Evolutionary conservation across 176 grass and related monocot genomes (phyloP).

Genomic region (Ananas comosus): DNA sequence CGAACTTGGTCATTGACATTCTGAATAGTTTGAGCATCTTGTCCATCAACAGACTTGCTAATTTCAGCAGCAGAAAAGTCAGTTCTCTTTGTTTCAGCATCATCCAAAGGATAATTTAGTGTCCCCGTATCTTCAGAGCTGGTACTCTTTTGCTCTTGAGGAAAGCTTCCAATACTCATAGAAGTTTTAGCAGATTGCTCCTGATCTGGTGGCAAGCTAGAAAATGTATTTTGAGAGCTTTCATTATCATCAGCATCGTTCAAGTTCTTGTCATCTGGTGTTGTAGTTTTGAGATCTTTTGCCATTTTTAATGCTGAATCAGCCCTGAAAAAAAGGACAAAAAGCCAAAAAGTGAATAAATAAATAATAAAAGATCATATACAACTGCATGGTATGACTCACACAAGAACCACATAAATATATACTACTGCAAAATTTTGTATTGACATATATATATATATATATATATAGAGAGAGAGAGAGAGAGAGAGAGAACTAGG

Average conservation of each 20-base stretch:
- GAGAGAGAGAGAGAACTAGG: too few relatives aligned
- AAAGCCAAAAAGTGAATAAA: conserved; percentile 24
- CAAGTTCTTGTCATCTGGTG: conserved; percentile 54
- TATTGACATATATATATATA: too few relatives aligned
- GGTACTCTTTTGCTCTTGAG: conserved; percentile 78
- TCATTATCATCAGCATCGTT: conserved; percentile 55
- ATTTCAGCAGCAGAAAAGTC: conserved; percentile 23
- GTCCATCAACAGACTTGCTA: conserved; percentile 35
- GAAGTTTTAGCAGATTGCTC: conserved; percentile 69
- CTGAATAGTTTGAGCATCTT: conserved; percentile 40
- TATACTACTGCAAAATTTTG: neutral
- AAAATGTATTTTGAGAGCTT: conserved; percentile 71
- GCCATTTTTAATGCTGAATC: conserved; percentile 89
- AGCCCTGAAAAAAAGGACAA: conserved; percentile 50
- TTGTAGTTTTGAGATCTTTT: conserved; percentile 60
- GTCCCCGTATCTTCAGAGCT: conserved; percentile 61
- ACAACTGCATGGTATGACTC: neutral
- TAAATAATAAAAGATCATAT: conserved; percentile 1
- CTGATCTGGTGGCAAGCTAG: conserved; percentile 62
- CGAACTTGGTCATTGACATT: conserved; percentile 36
- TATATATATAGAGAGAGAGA: too few relatives aligned
- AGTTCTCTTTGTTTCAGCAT: conserved; percentile 52
- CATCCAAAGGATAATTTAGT: conserved; percentile 34
- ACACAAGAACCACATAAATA: neutral
- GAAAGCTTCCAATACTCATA: conserved; percentile 62